phyloP scores from a whole-genome alignment of 2,329 filamentous ascomycete species.

The Amesomyces nigricolor region DNA sequence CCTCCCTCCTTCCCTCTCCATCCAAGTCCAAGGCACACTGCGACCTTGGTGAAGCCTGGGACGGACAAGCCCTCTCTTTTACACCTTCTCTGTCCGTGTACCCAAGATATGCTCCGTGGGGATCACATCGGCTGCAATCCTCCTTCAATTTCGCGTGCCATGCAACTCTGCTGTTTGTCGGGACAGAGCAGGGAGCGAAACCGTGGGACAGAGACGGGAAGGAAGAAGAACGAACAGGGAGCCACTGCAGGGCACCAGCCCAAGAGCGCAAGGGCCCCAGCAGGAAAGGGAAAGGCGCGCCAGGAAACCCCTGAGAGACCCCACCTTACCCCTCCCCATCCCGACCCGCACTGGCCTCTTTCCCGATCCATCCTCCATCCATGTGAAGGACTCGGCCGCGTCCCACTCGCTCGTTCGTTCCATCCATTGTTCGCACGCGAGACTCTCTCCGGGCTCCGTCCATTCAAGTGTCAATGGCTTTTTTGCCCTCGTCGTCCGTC shows the following conservation, averaged over 20 bases:
- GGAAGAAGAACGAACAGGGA: no score
- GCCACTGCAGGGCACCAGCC: background rate
- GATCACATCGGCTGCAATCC: conserved; percentile 8
- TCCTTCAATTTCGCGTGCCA: conserved; percentile 17
- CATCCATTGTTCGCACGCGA: background rate
- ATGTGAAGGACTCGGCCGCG: conserved; percentile 1
- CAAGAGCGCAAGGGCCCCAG: background rate
- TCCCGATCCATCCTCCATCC: conserved; percentile 8
- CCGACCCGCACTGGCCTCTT: conserved; percentile 8
- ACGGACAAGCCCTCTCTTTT: background rate
- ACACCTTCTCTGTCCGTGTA: no score
- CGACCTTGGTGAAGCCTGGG: background rate
- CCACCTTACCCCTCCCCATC: conserved; percentile 16
- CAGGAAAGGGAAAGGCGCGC: background rate
- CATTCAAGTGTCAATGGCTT: background rate
- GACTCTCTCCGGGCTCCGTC: background rate
- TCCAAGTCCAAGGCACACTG: no score
- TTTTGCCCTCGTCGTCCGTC: background rate
- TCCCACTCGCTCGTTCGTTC: background rate
- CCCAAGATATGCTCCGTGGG: background rate
- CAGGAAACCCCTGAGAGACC: conserved; percentile 5
- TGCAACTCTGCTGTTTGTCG: background rate
- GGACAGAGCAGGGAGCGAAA: background rate
- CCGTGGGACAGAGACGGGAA: no score
- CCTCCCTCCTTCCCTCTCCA: no score